phyloP scores from a whole-genome alignment of 805 yeast genomes.

The Blastobotrys terrestris region DNA sequence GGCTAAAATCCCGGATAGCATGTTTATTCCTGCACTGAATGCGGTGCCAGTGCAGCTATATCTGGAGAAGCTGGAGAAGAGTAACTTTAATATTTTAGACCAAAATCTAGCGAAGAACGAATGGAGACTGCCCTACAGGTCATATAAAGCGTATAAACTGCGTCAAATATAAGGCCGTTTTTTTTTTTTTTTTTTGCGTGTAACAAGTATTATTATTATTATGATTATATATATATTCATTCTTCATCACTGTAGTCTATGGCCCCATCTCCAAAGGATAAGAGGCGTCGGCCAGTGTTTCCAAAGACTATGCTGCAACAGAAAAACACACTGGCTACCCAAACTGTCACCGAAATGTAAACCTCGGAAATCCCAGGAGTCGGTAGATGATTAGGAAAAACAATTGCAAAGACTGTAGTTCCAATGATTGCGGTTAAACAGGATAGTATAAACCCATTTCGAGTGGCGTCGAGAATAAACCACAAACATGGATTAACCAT shows the following conservation, averaged over 20 bases:
- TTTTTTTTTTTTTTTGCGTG: not conserved
- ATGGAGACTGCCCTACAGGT: conserved; percentile 61
- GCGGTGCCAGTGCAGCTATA: conserved; percentile 61
- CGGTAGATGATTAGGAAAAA: conserved; percentile 21
- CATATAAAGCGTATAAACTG: conserved; percentile 43
- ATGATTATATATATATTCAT: not conserved
- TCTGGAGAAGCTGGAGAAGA: conserved; percentile 51
- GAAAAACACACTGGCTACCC: conserved; percentile 28
- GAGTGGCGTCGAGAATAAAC: conserved; percentile 33
- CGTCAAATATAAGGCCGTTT: conserved; percentile 7
- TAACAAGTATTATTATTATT: too few relatives aligned
- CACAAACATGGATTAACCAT: conserved; percentile 36
- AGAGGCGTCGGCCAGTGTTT: conserved; percentile 33
- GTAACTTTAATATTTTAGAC: conserved; percentile 56
- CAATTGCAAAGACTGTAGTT: conserved; percentile 23
- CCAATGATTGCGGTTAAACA: conserved; percentile 29
- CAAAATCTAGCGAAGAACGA: conserved; percentile 43
- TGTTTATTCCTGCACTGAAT: conserved; percentile 62
- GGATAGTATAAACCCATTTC: conserved; percentile 32
- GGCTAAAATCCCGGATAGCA: conserved; percentile 42
- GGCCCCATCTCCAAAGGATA: conserved; percentile 11
- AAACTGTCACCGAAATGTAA: conserved; percentile 24
- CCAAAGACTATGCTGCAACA: conserved; percentile 35
- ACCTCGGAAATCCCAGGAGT: conserved; percentile 18
- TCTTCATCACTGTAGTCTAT: not conserved